phyloP scores from a whole-genome alignment of 441 rosid species.

The Gossypium trilobum region DNA sequence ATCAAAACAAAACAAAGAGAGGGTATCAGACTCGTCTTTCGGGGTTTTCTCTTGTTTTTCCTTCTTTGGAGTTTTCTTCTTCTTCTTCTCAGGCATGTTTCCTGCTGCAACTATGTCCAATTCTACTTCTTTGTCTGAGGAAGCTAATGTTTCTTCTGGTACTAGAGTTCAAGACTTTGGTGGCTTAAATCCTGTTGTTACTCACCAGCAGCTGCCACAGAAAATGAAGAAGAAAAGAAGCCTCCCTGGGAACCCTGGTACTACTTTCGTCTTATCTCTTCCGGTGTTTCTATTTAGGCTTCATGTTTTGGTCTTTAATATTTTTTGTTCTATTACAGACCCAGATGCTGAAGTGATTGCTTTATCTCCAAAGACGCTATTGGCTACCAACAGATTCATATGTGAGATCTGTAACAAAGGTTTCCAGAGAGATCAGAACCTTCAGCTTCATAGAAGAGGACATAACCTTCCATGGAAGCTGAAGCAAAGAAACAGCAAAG shows the following conservation, averaged over 20 bases:
- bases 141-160: constrained; percentile 56
- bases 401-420: constrained; percentile 81
- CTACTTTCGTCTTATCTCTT: neutral
- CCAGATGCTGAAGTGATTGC: constrained; percentile 81
- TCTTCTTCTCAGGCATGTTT: constrained; percentile 38
- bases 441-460: constrained; percentile 75
- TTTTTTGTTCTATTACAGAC: constrained; percentile 28
- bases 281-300: neutral
- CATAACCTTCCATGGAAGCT: constrained; percentile 80
- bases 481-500: constrained; percentile 50
- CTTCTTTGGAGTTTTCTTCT: constrained; percentile 48
- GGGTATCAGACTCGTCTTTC: constrained; percentile 26
- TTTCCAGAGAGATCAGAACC: constrained; percentile 70
- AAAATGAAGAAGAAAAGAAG: constrained; percentile 73
- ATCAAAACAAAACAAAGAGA: constrained; percentile 13
- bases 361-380: constrained; percentile 54
- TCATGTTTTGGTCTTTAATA: neutral
- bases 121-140: constrained; percentile 56
- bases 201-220: constrained; percentile 38
- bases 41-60: constrained; percentile 30
- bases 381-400: constrained; percentile 61
- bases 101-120: constrained; percentile 50
- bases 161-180: constrained; percentile 43
- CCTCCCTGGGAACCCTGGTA: constrained; percentile 92
- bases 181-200: constrained; percentile 30